Evolutionary conservation across 2,329 filamentous ascomycete genomes (phyloP), one percentile per base, ranked within the genome.

Genomic region (Dactylellina haptotyla): DNA sequence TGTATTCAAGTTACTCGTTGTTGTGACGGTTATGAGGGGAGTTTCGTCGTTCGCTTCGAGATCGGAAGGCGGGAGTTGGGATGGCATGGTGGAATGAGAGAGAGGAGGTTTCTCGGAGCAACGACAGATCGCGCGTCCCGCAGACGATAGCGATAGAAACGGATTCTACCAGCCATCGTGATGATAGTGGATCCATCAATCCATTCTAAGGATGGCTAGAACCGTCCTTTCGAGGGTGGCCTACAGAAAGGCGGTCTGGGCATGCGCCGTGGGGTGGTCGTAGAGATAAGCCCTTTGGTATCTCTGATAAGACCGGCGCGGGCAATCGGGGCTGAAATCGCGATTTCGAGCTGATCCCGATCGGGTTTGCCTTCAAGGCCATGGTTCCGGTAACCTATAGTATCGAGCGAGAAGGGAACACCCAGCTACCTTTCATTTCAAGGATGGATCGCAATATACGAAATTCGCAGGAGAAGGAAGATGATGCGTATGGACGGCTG

Each of bases 1-100:
- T 10, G 32, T 9, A 18, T 26, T 57, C 12, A 18, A 6, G 32
- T 20, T 9, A 9, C 3, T 5, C 4, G 23, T 4, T 26, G 18
- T 57, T 2, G 53, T 57, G 18, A 57, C 53, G 3, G 53, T 41
- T 41, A 54, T 37, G 8, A 54, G 50, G 9, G 50, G 50, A 10
- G 50, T 37, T 37, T 37, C 26, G 5, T 54, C 50, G n/a, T 34
- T 20, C 4, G n/a, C 25, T 26, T 16, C 14, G 25, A 8, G 14
- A 14, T 37, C 23, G 30, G 14, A 10, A 20, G 16, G 16, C 10
- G 32, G 14, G 37, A 16, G 4, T 34, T 39, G 50, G 3, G 32
- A 18, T 18, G 26, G 9, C 45, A 50, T 50, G 45, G 8, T 28
- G 45, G 23, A 25, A 46, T 12, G 14, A 14, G 6, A 34, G 6